Base-by-base conservation (phyloP, 768 basidiomycete genomes). In the Trametes gibbosa region DNA sequence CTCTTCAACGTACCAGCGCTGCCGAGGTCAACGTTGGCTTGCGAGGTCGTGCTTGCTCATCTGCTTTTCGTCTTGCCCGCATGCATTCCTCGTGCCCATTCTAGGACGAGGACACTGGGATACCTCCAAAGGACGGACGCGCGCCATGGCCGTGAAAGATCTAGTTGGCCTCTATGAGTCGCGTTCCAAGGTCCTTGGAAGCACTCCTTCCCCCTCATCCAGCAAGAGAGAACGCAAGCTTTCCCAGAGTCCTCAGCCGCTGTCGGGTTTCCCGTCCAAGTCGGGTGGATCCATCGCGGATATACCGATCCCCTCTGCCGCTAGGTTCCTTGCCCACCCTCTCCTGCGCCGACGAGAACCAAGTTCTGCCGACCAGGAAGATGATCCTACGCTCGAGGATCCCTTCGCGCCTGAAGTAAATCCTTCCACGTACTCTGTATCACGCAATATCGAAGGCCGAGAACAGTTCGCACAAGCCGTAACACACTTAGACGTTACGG, bases 131-230 rank as follows among this genome's bases (percentile, higher is more conserved):
- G 45, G 23, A 32, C 29, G 29, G 4, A 14, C 5, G 34, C 6
- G 23, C 27, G 19, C 34, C 3, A 74, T 74, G 71, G 56, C 70
- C 2, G 72, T 74, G 56, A 68, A 70, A 55, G 69, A 69, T 24
- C 50, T 74, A 37, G 69, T 72, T 35, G 64, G 62, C 10, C 50
- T 61, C 13, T 73, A 60, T 51, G 73, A 74, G 54, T 56, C 65
- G 23, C 61, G 62, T 7, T 39, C 65, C 1, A 43, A 23, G 27
- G 19, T 45, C 13, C 9, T 43, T 13, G n/a, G 57, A 49, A 19
- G 21, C 39, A 40, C 41, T 23, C 23, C 51, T n/a, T 19, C 50
- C 29, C 48, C 25, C 5, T 16, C 37, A 7, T 29, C 19, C 27
- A 1, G 27, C 14, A 5, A 57, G 7, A 56, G 21, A 34, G 55